Percentiles rank a stretch among this genome's conserved stretches.
Conservation (phyloP, 768 basidiomycete species). For the Suillus variegatus region DNA sequence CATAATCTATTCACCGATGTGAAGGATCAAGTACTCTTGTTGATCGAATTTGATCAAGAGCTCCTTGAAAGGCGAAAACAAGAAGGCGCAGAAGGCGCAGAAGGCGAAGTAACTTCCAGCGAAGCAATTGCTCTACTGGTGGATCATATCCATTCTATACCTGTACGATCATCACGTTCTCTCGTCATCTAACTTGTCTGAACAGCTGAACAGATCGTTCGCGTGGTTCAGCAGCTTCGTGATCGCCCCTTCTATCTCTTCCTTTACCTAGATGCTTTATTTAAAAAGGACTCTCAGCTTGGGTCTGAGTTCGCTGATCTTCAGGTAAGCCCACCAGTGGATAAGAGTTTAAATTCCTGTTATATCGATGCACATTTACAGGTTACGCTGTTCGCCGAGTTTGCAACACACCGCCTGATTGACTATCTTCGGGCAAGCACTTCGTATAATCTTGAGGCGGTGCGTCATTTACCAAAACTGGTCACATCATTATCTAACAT, state of each 20-base stretch:
- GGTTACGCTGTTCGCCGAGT: constrained; percentile 93
- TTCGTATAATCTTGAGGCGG: constrained; percentile 87
- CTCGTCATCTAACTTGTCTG: neutral
- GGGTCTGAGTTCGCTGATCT: constrained; percentile 82
- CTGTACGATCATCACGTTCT: constrained; percentile 50
- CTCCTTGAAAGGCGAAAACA: constrained; percentile 60
- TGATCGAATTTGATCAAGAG: constrained; percentile 95
- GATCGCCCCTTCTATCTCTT: constrained; percentile 80
- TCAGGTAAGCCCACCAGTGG: constrained; percentile 50
- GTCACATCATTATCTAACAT: constrained; percentile 2
- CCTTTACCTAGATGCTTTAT: constrained; percentile 89
- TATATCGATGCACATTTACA: constrained; percentile 25
- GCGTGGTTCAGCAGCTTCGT: constrained; percentile 87
- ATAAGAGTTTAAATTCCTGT: neutral
- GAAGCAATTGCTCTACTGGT: constrained; percentile 87
- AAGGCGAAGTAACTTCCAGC: constrained; percentile 50
- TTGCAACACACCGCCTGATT: constrained; percentile 73
- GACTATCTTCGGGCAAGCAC: constrained; percentile 91
- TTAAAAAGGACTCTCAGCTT: constrained; percentile 82
- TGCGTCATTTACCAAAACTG: constrained; percentile 27
- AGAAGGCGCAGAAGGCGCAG: constrained; percentile 43
- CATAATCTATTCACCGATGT: constrained; percentile 94
- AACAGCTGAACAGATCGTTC: constrained; percentile 58
- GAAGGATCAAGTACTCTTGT: constrained; percentile 86
- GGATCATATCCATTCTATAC: constrained; percentile 94